These are phyloP conservation scores for Cercospora berteroae DNA, from an alignment of 2,329 filamentous ascomycete genomes.

Conservation along the genomic window DNA sequence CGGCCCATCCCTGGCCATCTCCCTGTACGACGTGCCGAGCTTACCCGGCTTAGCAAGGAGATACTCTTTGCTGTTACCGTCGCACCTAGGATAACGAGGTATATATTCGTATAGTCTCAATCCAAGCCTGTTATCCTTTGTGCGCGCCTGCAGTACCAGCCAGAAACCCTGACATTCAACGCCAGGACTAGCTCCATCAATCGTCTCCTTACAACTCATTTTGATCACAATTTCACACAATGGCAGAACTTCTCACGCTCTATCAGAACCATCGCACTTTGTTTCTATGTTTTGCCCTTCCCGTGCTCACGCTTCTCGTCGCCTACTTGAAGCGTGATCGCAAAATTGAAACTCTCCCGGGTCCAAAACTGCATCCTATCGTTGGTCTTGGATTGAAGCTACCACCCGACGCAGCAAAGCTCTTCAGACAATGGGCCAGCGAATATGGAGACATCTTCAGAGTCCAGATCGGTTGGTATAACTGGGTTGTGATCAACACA, in stretches of 20 bases:
- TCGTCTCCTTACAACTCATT: neutral
- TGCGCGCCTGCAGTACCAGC: too few species aligned
- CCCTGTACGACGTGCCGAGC: too few species aligned
- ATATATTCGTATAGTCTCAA: too few species aligned
- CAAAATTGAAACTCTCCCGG: neutral
- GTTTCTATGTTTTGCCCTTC: neutral
- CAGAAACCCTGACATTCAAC: too few species aligned
- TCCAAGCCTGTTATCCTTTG: too few species aligned
- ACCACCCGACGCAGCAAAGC: neutral
- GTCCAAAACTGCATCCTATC: neutral
- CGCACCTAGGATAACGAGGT: too few species aligned
- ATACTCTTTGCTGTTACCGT: too few species aligned
- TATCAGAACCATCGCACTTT: neutral
- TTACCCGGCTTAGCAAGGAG: too few species aligned
- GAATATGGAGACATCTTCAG: constrained; percentile 2
- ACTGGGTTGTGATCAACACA: constrained; percentile 1
- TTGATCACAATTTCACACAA: neutral
- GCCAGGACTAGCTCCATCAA: neutral
- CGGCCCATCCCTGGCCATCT: too few species aligned
- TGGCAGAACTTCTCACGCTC: neutral
- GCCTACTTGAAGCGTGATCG: neutral
- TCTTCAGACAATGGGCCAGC: neutral
- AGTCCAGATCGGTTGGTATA: neutral
- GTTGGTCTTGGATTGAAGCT: neutral
- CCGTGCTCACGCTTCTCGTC: neutral